Conservation (phyloP, 2,329 filamentous ascomycete species). For the Penicillium sp. region DNA sequence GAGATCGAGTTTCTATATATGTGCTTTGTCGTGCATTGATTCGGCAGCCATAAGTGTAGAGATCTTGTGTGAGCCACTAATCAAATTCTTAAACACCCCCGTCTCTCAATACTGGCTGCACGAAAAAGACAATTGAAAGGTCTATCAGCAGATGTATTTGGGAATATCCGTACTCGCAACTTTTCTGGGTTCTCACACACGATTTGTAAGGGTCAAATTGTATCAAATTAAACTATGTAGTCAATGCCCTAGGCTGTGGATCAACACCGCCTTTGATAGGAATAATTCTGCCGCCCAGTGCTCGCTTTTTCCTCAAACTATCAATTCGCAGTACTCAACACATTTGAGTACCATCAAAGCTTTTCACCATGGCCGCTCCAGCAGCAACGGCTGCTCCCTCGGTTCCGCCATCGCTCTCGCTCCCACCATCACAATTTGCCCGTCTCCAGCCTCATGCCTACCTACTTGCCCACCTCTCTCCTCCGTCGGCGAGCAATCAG, state of each 20-base stretch:
- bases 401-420: slow-evolving; percentile 54
- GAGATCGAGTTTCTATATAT: too few relatives aligned
- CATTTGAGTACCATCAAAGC: slow-evolving; percentile 5
- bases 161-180: too few relatives aligned
- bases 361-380: slow-evolving; percentile 29
- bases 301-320: slow-evolving; percentile 22
- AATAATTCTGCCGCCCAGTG: slow-evolving; percentile 31
- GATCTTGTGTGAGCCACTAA: too few relatives aligned
- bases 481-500: slow-evolving; percentile 52
- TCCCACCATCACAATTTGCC: slow-evolving; percentile 72
- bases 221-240: too few relatives aligned
- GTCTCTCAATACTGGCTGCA: too few relatives aligned
- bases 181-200: too few relatives aligned
- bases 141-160: too few relatives aligned
- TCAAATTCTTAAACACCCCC: too few relatives aligned
- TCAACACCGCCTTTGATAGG: slow-evolving; percentile 29
- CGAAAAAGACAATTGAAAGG: too few relatives aligned
- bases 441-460: slow-evolving; percentile 88
- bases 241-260: background rate
- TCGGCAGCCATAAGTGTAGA: too few relatives aligned
- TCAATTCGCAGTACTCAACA: slow-evolving; percentile 9
- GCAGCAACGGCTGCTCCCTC: slow-evolving; percentile 29
- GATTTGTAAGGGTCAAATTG: too few relatives aligned
- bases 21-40: too few relatives aligned
- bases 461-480: slow-evolving; percentile 83